Percentiles rank a stretch among this genome's conserved stretches.
phyloP scores from a whole-genome alignment of 371 early-diverging fungal genomes.

The Mucor irregularis region DNA sequence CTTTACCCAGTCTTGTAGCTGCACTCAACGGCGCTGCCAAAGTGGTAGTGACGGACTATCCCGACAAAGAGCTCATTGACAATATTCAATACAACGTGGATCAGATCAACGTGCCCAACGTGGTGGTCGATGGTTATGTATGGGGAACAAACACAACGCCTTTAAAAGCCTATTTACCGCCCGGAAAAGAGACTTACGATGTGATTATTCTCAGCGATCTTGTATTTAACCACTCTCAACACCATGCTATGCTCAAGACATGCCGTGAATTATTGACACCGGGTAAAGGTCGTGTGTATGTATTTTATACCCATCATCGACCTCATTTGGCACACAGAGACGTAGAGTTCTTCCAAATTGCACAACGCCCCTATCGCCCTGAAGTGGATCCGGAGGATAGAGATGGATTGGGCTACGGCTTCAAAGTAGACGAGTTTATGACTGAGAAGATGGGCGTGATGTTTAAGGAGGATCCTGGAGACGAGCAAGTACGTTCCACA shows the following conservation, averaged over 20 bases:
- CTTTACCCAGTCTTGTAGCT: constrained; percentile 81
- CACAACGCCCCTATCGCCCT: constrained; percentile 47
- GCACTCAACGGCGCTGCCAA: constrained; percentile 73
- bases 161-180: constrained; percentile 41
- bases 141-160: constrained; percentile 79
- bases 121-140: constrained; percentile 65
- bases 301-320: constrained; percentile 71
- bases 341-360: constrained; percentile 79
- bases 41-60: constrained; percentile 90
- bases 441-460: constrained; percentile 76
- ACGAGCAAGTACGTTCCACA: constrained; percentile 76
- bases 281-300: constrained; percentile 59
- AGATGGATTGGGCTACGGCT: constrained; percentile 63
- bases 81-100: constrained; percentile 75
- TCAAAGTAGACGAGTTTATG: constrained; percentile 69
- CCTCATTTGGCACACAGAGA: constrained; percentile 78
- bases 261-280: constrained; percentile 64
- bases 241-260: constrained; percentile 68
- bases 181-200: constrained; percentile 59
- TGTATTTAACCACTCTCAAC: constrained; percentile 90
- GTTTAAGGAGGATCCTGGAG: constrained; percentile 90
- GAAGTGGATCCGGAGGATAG: constrained; percentile 52
- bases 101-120: constrained; percentile 24
- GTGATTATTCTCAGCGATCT: constrained; percentile 87
- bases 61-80: constrained; percentile 77